A percentile compares a stretch with the other conserved stretches of the same genome.
phyloP scores from a whole-genome alignment of 1,284 basidiomycete species.

The Puccinia brachypodii region DNA sequence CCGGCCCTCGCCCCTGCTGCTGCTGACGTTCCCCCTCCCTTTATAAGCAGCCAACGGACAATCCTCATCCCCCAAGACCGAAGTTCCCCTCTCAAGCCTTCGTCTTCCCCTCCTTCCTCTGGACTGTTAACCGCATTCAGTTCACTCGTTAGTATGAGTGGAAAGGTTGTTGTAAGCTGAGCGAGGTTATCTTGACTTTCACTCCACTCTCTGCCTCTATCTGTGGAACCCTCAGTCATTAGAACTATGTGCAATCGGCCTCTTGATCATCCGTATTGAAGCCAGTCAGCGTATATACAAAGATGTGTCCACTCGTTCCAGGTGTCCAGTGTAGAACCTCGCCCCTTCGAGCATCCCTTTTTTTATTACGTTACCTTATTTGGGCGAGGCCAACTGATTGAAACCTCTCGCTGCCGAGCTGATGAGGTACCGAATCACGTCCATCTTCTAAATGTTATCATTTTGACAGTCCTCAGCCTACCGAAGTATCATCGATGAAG shows the following conservation, averaged over 20 bases:
- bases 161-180: slow-evolving; percentile 34
- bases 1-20: too few relatives aligned
- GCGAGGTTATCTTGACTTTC: background rate
- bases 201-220: background rate
- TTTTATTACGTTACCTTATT: background rate
- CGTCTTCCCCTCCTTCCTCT: too few relatives aligned
- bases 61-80: too few relatives aligned
- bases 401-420: background rate
- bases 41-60: too few relatives aligned
- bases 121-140: too few relatives aligned
- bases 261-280: background rate
- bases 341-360: background rate
- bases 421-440: slow-evolving; percentile 13
- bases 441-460: background rate
- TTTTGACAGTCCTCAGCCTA: slow-evolving; percentile 77
- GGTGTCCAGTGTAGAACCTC: background rate
- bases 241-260: too few relatives aligned
- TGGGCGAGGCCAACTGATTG: background rate
- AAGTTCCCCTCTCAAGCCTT: too few relatives aligned
- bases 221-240: background rate
- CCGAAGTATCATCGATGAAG: slow-evolving; percentile 93
- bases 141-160: slow-evolving; percentile 25
- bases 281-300: background rate
- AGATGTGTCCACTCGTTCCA: slow-evolving; percentile 1
- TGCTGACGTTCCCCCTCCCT: too few relatives aligned